These are phyloP conservation scores for Dactylella cylindrospora DNA, from an alignment of 2,329 filamentous ascomycete genomes.

Conservation along the genomic window DNA sequence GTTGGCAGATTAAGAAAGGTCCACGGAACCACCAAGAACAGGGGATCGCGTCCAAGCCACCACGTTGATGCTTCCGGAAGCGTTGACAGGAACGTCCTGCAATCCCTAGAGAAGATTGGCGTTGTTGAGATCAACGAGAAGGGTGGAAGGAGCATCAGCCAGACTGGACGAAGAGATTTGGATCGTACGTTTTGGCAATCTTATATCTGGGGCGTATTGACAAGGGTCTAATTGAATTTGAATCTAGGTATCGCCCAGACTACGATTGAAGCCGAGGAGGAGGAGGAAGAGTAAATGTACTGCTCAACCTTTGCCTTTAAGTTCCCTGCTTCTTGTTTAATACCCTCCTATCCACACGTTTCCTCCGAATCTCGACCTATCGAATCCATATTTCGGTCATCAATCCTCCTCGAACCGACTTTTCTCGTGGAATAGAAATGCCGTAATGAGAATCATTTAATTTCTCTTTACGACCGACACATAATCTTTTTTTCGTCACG, in stretches of 20 bases:
- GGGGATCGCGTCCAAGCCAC: constrained; percentile 83
- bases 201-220: constrained; percentile 34
- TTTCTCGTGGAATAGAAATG: constrained; percentile 21
- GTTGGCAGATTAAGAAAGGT: constrained; percentile 95
- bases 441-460: constrained; percentile 43
- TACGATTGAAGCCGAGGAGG: constrained; percentile 71
- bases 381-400: constrained; percentile 48
- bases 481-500: constrained; percentile 21
- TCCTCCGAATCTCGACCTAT: constrained; percentile 50
- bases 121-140: constrained; percentile 97
- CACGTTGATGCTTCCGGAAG: constrained; percentile 94
- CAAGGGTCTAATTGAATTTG: constrained; percentile 31
- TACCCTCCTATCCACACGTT: constrained; percentile 50
- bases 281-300: constrained; percentile 64
- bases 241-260: constrained; percentile 72
- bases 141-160: constrained; percentile 96
- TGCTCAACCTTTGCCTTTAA: constrained; percentile 23
- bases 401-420: constrained; percentile 47
- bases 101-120: constrained; percentile 98
- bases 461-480: constrained; percentile 10
- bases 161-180: constrained; percentile 97
- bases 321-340: constrained; percentile 27
- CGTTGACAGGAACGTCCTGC: constrained; percentile 96
- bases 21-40: constrained; percentile 97
- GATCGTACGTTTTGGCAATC: constrained; percentile 63